A percentile compares a stretch with the other conserved stretches of the same genome.
Conservation (phyloP, 306 rosid genomes). For the Rubus idaeus region DNA sequence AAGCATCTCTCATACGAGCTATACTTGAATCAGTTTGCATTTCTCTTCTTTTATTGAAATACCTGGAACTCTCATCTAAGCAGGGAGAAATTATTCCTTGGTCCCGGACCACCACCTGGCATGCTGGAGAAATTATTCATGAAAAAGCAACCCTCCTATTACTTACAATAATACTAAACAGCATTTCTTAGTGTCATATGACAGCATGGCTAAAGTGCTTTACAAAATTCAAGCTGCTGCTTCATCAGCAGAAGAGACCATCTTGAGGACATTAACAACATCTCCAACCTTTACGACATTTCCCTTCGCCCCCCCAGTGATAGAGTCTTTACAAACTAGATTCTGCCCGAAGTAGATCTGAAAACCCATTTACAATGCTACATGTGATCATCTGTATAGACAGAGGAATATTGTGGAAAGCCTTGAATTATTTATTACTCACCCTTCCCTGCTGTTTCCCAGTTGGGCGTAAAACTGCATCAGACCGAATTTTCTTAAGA, state of each 20-base stretch:
- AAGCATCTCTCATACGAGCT: neutral
- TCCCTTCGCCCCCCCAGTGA: slow-evolving; percentile 40
- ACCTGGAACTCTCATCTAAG: neutral
- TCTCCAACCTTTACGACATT: slow-evolving; percentile 56
- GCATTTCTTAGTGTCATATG: neutral
- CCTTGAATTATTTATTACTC: slow-evolving; percentile 30
- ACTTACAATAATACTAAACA: neutral
- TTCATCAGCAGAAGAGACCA: slow-evolving; percentile 55
- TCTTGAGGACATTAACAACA: slow-evolving; percentile 48
- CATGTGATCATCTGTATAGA: slow-evolving; percentile 13
- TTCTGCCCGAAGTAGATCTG: slow-evolving; percentile 89
- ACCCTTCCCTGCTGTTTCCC: slow-evolving; percentile 57
- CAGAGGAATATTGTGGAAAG: neutral
- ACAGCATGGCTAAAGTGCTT: neutral
- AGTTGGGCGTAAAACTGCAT: slow-evolving; percentile 60
- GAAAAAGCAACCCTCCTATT: neutral
- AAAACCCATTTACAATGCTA: slow-evolving; percentile 18
- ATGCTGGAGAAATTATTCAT: too few species aligned
- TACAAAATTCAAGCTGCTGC: slow-evolving; percentile 60
- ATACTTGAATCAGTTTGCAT: neutral
- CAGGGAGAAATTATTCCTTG: too few species aligned
- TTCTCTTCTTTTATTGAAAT: neutral
- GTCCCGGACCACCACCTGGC: too few species aligned
- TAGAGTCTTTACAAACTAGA: slow-evolving; percentile 58
- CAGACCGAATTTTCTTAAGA: slow-evolving; percentile 59